Evolutionary conservation across 202 grass and related monocot species (phyloP).

Genomic region (Alloteropsis angusta): DNA sequence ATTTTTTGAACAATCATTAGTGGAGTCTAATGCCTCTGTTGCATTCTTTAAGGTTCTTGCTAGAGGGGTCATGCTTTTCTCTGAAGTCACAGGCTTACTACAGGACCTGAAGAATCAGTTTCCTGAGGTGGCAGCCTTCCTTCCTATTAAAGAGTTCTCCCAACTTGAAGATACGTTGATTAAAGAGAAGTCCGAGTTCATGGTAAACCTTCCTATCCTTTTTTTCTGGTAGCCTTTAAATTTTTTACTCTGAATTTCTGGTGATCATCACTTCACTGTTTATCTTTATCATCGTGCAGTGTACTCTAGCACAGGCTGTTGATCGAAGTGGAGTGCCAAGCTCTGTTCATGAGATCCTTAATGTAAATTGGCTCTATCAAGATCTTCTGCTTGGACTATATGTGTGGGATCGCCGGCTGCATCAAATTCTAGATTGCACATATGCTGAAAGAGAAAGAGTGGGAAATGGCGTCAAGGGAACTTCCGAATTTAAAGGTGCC

Average conservation of each 20-base stretch:
- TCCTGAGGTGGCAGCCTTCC: not conserved
- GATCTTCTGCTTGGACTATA: conserved; percentile 53
- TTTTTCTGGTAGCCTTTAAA: not conserved
- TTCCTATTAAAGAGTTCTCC: conserved; percentile 42
- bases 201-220: conserved; percentile 33
- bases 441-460: conserved; percentile 24
- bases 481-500: conserved; percentile 18
- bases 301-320: conserved; percentile 33
- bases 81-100: conserved; percentile 43
- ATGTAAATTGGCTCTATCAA: conserved; percentile 57
- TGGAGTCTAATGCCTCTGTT: conserved; percentile 6
- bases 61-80: conserved; percentile 52
- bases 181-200: conserved; percentile 55
- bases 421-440: conserved; percentile 33
- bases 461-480: conserved; percentile 13
- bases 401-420: conserved; percentile 51
- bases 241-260: not conserved
- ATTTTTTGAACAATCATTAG: not conserved
- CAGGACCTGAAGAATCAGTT: conserved; percentile 37
- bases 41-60: conserved; percentile 53
- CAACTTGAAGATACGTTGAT: conserved; percentile 56
- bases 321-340: conserved; percentile 10
- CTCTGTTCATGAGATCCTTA: conserved; percentile 29
- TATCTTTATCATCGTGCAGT: conserved; percentile 29
- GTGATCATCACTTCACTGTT: not conserved